These are phyloP conservation scores for Trifolium repens DNA, from an alignment of 306 rosid genomes.

Conservation along the genomic window DNA sequence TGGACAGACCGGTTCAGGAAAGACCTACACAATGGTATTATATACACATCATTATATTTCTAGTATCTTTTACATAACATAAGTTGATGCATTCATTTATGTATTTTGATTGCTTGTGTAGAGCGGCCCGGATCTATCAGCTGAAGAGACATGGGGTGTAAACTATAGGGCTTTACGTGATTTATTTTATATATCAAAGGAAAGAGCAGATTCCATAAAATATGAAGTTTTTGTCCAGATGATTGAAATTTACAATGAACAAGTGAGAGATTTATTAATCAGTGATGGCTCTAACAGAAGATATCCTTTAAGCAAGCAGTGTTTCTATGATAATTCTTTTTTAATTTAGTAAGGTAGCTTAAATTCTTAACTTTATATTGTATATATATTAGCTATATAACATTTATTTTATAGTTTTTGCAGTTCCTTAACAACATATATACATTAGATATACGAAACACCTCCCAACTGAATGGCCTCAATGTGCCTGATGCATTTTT, in stretches of 20 bases:
- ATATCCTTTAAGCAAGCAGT: conserved; percentile 67
- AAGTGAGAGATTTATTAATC: conserved; percentile 95
- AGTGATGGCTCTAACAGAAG: conserved; percentile 89
- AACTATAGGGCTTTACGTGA: conserved; percentile 92
- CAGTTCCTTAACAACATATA: conserved; percentile 61
- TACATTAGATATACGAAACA: conserved; percentile 94
- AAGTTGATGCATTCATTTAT: background rate
- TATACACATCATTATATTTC: background rate
- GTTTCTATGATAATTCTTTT: conserved; percentile 18
- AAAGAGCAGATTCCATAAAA: conserved; percentile 61
- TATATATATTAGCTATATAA: background rate
- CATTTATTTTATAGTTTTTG: conserved; percentile 7
- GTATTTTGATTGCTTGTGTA: conserved; percentile 38
- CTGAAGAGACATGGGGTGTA: conserved; percentile 95
- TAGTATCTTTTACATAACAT: conserved; percentile 12
- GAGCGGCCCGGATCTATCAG: conserved; percentile 96
- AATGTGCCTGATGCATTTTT: conserved; percentile 95
- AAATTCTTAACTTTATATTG: conserved; percentile 20
- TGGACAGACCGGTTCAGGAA: conserved; percentile 99
- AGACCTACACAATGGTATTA: conserved; percentile 96
- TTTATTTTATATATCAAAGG: conserved; percentile 84
- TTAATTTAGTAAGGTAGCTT: conserved; percentile 14
- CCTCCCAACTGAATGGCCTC: conserved; percentile 87
- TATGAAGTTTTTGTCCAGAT: conserved; percentile 97
- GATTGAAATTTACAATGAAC: conserved; percentile 99